Base-by-base conservation (phyloP, 305 asterid genomes). In the Fraxinus angustifolia region DNA sequence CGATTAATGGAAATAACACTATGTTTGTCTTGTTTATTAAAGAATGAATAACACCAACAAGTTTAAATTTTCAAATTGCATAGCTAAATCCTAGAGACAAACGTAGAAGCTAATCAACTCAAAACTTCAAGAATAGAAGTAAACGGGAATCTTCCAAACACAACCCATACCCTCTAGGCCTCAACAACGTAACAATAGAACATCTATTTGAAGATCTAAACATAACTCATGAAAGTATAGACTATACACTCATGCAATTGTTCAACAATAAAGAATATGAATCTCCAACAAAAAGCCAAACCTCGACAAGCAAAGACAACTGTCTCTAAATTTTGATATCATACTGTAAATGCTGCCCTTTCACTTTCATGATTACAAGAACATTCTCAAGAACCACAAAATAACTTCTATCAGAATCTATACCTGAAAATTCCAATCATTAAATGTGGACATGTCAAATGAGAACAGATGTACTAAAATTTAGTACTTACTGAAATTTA, bases 351-450 rank as follows among this genome's bases (percentile, higher is more conserved):
- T n/a, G 62, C 36, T 11, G 48, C 65, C 33, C 33, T 65, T 62
- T 71, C 60, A 38, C 50, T 38, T 65, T 12, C 35, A 30, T 3
- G 35, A 42, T 12, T 12, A 10, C 5, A 73, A 42, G 23, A 74
- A 68, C 42, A 77, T 33, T 62, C 50, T 74, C 7, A 70, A 79
- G 74, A 48, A 58, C 12, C 2, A 10, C 42, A 45, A 17, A 31
- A 80, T 78, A 34, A 62, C 78, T 28, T 67, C 36, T 67, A 72
- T 81, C 76, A 82, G 16, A 8, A 84, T 79, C 84, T 77, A 45
- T 70, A 77, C 68, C 19, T 23, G 50, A 33, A 73, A 73, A 30
- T 28, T 34, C 78, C 35, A 42, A 67, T 38, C 72, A 71, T 36
- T 5, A 53, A 4, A 50, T 73, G 38, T 21, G 30, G 82, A 30